These are phyloP conservation scores for Paramyrothecium sp. DNA, from an alignment of 2,329 filamentous ascomycete species.

Conservation along the genomic window DNA sequence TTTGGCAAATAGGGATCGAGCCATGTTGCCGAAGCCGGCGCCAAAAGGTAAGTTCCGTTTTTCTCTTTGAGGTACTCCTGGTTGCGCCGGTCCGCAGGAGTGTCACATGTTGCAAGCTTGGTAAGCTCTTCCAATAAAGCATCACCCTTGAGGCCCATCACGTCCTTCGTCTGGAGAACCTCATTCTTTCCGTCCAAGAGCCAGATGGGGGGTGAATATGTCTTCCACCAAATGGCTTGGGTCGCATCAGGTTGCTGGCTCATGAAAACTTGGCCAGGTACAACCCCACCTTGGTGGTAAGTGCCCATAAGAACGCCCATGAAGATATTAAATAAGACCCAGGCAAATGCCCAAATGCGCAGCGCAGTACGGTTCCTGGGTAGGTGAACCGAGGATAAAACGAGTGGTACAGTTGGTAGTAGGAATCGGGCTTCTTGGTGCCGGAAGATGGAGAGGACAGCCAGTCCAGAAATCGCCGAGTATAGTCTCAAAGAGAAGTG, in stretches of 20 bases:
- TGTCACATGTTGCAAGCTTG: conserved; percentile 61
- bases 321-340: conserved; percentile 68
- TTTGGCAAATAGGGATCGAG: conserved; percentile 62
- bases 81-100: conserved; percentile 52
- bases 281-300: conserved; percentile 78
- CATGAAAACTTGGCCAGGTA: conserved; percentile 74
- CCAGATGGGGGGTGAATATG: conserved; percentile 80
- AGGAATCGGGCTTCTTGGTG: conserved; percentile 82
- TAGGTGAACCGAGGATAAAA: conserved; percentile 70
- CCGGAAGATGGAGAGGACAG: conserved; percentile 70
- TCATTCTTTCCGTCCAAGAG: conserved; percentile 74
- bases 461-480: conserved; percentile 71
- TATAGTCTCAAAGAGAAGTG: conserved; percentile 62
- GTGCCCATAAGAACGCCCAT: conserved; percentile 74
- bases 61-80: conserved; percentile 58
- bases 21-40: conserved; percentile 70
- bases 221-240: conserved; percentile 81
- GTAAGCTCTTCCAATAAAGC: conserved; percentile 58
- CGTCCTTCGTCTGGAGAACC: conserved; percentile 66
- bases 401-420: conserved; percentile 71
- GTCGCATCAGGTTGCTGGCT: conserved; percentile 67
- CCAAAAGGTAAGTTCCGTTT: conserved; percentile 68
- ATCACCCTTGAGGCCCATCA: conserved; percentile 69
- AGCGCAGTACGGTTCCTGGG: conserved; percentile 52
- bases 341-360: conserved; percentile 56